These are phyloP conservation scores for Sophora flavescens DNA, from an alignment of 306 rosid species.

Conservation along the genomic window DNA sequence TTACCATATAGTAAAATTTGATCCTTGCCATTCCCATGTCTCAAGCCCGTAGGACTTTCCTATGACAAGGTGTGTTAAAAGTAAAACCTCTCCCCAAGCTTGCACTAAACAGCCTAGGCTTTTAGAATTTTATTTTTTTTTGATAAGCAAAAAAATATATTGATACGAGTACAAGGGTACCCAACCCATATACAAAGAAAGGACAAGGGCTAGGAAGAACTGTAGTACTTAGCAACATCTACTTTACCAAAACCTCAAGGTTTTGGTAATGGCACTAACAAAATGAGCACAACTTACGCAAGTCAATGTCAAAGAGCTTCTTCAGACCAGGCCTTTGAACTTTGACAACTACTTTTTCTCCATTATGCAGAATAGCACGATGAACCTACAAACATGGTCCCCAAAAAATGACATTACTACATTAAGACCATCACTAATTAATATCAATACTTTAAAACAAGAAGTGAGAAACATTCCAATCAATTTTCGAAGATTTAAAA, in stretches of 20 bases:
- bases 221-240: constrained; percentile 18
- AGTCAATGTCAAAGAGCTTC: constrained; percentile 96
- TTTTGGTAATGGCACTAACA: constrained; percentile 17
- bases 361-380: constrained; percentile 89
- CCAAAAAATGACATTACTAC: constrained; percentile 35
- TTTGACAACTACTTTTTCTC: constrained; percentile 89
- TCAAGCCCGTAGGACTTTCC: not conserved
- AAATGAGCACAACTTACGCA: constrained; percentile 67
- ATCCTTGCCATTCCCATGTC: not conserved
- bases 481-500: not conserved
- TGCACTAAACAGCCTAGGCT: not conserved
- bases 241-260: constrained; percentile 20
- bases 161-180: too few relatives aligned
- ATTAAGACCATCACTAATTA: constrained; percentile 11
- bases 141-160: too few relatives aligned
- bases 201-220: too few relatives aligned
- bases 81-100: not conserved
- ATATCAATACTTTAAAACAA: constrained; percentile 16
- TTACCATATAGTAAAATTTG: not conserved
- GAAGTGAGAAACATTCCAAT: not conserved
- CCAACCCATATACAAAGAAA: too few relatives aligned
- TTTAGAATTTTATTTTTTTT: too few relatives aligned
- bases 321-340: constrained; percentile 97
- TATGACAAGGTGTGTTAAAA: not conserved
- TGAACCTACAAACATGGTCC: constrained; percentile 66